phyloP scores from a whole-genome alignment of 2,329 filamentous ascomycete genomes.

The Metarhizium brunneum region DNA sequence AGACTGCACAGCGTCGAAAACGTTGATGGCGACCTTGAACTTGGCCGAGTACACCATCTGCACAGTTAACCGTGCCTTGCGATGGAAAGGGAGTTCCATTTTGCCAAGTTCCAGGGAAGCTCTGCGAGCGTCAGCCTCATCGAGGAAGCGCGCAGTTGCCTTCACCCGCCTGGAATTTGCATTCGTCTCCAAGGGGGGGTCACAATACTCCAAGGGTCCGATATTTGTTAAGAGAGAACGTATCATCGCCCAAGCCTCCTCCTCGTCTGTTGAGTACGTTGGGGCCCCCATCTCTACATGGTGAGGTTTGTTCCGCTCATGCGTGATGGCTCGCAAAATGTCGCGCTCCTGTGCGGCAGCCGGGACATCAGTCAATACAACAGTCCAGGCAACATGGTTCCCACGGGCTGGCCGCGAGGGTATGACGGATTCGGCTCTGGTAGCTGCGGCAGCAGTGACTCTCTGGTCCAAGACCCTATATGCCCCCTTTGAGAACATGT shows the following conservation, averaged over 20 bases:
- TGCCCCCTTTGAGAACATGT: constrained; percentile 12
- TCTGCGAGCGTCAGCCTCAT: constrained; percentile 26
- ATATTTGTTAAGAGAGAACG: constrained; percentile 19
- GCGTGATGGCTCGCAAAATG: background rate
- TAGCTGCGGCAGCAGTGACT: no score
- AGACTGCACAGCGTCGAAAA: constrained; percentile 22
- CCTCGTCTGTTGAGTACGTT: constrained; percentile 9
- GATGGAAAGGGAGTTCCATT: constrained; percentile 20
- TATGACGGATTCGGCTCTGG: constrained; percentile 5
- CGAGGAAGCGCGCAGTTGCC: constrained; percentile 27
- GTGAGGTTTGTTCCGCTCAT: background rate
- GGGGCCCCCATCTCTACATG: constrained; percentile 13
- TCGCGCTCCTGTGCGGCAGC: background rate
- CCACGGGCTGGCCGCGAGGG: constrained; percentile 9
- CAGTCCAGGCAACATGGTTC: constrained; percentile 2
- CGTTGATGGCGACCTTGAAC: constrained; percentile 24
- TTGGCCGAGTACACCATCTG: constrained; percentile 25
- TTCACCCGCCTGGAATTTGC: constrained; percentile 21
- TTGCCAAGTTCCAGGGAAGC: constrained; percentile 23
- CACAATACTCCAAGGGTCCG: constrained; percentile 26
- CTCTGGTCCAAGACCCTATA: constrained; percentile 9
- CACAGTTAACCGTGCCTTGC: constrained; percentile 24
- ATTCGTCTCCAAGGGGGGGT: constrained; percentile 10
- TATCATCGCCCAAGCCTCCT: constrained; percentile 11
- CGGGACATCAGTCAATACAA: background rate